phyloP scores from a whole-genome alignment of 352 stramenopile species.

The Phytophthora hibernalis region DNA sequence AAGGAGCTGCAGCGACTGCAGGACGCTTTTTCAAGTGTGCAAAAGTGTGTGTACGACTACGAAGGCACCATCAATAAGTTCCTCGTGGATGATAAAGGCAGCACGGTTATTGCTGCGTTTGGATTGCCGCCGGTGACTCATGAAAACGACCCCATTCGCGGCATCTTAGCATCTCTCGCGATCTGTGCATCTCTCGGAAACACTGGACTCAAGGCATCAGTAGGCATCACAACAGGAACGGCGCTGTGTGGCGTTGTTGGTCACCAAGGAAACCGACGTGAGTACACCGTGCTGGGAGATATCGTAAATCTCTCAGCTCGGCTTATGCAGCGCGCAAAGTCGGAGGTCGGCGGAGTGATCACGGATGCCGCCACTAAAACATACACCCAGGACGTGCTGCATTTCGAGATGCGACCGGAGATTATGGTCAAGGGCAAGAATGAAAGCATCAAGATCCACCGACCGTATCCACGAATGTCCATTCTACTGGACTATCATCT shows the following conservation, averaged over 20 bases:
- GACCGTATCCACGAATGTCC: slow-evolving; percentile 88
- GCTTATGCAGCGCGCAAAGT: slow-evolving; percentile 92
- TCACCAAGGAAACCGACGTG: slow-evolving; percentile 88
- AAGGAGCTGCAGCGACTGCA: slow-evolving; percentile 77
- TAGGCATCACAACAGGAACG: slow-evolving; percentile 93
- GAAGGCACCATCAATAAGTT: slow-evolving; percentile 97
- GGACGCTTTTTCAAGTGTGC: slow-evolving; percentile 83
- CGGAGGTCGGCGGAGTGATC: slow-evolving; percentile 85
- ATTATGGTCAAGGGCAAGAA: slow-evolving; percentile 95
- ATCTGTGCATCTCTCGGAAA: slow-evolving; percentile 79
- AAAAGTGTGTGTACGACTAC: slow-evolving; percentile 94
- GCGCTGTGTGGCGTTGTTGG: slow-evolving; percentile 94
- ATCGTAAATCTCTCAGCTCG: slow-evolving; percentile 94
- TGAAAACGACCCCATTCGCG: slow-evolving; percentile 91
- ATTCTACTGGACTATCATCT: slow-evolving; percentile 81
- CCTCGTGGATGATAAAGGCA: slow-evolving; percentile 95
- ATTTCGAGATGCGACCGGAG: slow-evolving; percentile 88
- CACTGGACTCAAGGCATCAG: slow-evolving; percentile 80
- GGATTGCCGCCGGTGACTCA: slow-evolving; percentile 92
- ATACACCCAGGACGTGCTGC: slow-evolving; percentile 84
- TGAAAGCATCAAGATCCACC: slow-evolving; percentile 90
- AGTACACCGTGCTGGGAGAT: slow-evolving; percentile 95
- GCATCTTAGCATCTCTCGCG: slow-evolving; percentile 88
- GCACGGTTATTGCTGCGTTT: slow-evolving; percentile 94
- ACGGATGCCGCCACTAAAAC: slow-evolving; percentile 89